Conservation (phyloP, 1,284 basidiomycete genomes). For the Puccinia novopanici region DNA sequence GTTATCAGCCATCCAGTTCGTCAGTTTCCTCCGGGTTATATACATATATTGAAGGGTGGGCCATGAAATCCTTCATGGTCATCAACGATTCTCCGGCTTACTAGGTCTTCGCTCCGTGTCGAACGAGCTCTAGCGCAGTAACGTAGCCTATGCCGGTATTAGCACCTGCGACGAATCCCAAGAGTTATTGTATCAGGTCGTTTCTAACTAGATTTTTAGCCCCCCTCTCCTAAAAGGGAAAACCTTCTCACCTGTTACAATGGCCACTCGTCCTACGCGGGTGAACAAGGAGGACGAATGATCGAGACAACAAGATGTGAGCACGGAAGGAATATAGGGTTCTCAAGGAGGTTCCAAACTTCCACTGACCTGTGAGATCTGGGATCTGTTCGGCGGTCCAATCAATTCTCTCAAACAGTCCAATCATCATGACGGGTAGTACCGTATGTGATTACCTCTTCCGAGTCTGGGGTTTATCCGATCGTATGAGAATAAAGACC, state of each 20-base stretch:
- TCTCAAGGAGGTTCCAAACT: not conserved
- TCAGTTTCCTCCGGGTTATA: not conserved
- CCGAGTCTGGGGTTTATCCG: no score
- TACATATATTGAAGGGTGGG: no score
- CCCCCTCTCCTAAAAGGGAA: not conserved
- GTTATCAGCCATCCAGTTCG: not conserved
- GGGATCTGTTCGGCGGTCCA: conserved; percentile 35
- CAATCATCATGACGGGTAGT: no score
- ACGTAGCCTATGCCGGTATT: conserved; percentile 40
- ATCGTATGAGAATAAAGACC: no score
- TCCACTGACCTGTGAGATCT: conserved; percentile 38
- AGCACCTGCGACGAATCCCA: not conserved
- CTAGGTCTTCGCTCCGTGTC: conserved; percentile 45
- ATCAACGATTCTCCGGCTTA: conserved; percentile 7
- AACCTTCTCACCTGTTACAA: conserved; percentile 26
- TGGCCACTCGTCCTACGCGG: conserved; percentile 39
- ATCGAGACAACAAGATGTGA: not conserved
- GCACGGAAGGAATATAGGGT: not conserved
- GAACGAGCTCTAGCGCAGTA: conserved; percentile 31
- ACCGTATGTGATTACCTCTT: no score
- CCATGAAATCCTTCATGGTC: no score
- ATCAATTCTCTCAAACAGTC: conserved; percentile 17
- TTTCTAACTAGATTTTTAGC: no score
- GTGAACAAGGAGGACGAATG: not conserved
- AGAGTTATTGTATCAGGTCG: not conserved